These are phyloP conservation scores for Cyberlindnera mrakii DNA, from an alignment of 805 yeast genomes.

Conservation along the genomic window DNA sequence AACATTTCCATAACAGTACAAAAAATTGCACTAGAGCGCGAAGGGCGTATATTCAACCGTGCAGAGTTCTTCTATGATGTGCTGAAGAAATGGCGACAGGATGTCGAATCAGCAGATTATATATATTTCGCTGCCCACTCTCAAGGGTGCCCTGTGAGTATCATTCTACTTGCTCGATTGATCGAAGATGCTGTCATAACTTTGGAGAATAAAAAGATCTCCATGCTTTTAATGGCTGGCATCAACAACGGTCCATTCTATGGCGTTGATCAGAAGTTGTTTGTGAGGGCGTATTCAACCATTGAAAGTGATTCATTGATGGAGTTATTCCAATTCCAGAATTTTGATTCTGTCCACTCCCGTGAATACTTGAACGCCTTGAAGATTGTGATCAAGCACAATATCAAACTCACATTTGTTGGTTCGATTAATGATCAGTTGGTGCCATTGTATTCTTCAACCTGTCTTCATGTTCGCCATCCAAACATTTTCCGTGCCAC, in stretches of 20 bases:
- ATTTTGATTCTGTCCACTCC: conserved; percentile 66
- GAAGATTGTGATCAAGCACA: conserved; percentile 54
- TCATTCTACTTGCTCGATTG: conserved; percentile 67
- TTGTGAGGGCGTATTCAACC: conserved; percentile 83
- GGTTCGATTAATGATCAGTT: conserved; percentile 93
- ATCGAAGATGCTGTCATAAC: conserved; percentile 50
- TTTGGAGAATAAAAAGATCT: conserved; percentile 37
- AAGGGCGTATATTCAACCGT: conserved; percentile 83
- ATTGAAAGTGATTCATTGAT: conserved; percentile 82
- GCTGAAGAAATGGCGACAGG: conserved; percentile 56
- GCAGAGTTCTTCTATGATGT: conserved; percentile 75
- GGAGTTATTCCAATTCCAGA: conserved; percentile 86
- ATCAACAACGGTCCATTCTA: conserved; percentile 90
- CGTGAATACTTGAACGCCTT: conserved; percentile 63
- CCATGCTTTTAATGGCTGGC: conserved; percentile 92
- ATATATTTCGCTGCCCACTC: conserved; percentile 93
- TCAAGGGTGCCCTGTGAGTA: conserved; percentile 91
- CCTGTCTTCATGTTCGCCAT: conserved; percentile 76
- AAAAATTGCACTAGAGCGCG: conserved; percentile 89
- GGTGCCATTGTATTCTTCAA: conserved; percentile 86
- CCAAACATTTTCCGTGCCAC: conserved; percentile 89
- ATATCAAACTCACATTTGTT: conserved; percentile 73
- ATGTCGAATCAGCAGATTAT: conserved; percentile 62
- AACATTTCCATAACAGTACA: conserved; percentile 47
- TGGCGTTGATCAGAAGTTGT: conserved; percentile 78